These are phyloP conservation scores for Tuber calosporum DNA, from an alignment of 495 filamentous ascomycete species.

Conservation along the genomic window DNA sequence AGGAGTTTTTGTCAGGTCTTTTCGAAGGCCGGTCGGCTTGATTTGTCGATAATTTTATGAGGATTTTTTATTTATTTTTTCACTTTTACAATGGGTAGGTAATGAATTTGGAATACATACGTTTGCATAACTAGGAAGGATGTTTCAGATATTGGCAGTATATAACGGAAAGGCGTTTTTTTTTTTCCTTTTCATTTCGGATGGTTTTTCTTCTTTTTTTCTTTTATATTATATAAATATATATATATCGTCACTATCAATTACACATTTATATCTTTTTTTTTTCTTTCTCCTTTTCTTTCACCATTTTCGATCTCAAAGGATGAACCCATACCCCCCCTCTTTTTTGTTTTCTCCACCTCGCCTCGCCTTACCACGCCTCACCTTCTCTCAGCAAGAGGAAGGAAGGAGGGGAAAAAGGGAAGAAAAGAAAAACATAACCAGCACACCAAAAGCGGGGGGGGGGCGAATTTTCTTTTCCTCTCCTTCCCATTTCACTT, in stretches of 20 bases:
- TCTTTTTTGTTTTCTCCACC: neutral
- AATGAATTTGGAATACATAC: conserved; percentile 13
- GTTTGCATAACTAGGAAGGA: neutral
- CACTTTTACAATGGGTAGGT: conserved; percentile 20
- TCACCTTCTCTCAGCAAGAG: too few relatives aligned
- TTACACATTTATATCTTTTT: neutral
- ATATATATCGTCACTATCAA: neutral
- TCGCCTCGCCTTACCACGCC: neutral
- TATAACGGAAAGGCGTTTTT: conserved; percentile 31
- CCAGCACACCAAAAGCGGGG: neutral
- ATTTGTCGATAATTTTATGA: conserved; percentile 5
- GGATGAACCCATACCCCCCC: neutral
- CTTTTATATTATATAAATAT: too few relatives aligned
- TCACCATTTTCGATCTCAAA: neutral
- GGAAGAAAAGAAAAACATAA: neutral
- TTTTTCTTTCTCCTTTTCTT: neutral
- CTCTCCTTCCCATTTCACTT: neutral
- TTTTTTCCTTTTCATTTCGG: too few relatives aligned
- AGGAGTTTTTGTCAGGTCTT: conserved; percentile 20
- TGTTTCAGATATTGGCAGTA: conserved; percentile 11
- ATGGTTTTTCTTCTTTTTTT: neutral
- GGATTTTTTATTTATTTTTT: conserved; percentile 12
- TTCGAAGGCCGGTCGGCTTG: conserved; percentile 28
- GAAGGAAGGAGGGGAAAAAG: too few relatives aligned
- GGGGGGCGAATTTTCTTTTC: neutral